Evolutionary conservation across 208 protist genomes (phyloP), one percentile per base, ranked within the genome.

Genomic region (Leishmania gerbilli): DNA sequence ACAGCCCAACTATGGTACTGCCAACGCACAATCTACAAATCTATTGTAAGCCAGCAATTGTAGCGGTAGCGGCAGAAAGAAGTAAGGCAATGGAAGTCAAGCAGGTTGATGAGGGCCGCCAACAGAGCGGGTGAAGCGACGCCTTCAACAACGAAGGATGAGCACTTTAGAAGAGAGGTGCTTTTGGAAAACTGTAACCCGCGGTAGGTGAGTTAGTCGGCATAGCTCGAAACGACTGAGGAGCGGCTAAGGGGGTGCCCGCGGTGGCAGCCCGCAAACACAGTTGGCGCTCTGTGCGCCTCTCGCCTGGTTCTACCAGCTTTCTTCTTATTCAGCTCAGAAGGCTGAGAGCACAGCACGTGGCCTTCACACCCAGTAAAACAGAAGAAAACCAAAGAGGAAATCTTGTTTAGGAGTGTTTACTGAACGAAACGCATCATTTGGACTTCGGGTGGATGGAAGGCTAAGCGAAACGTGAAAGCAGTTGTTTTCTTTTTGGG

Each of bases 251-350:
- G 40, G 5, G 24, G 47, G 51, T 3, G 2, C 13, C 27, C n/a
- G 11, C 17, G 0, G 42, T n/a, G 40, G 69, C 24, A 53, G 69
- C 21, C 27, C 4, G 5, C 1, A 71, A 71, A 17, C 8, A 68
- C 1, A 55, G 45, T 71, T 45, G 21, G 27, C 9, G 27, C 69
- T 31, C 40, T 34, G n/a, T 58, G 51, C n/a, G 24, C 6, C 31
- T 62, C n/a, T 68, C 5, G 21, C 19, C 37, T 68, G 40, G 5
- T 17, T 15, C 34, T 51, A 34, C 7, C 37, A 71, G 13, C 42
- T 58, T 82, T 51, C 75, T 51, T 65, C 77, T 67, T 67, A 55
- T 7, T 34, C 24, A 31, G 11, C 27, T 74, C 24, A 40, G 45
- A 56, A 71, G 21, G 42, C 42, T 31, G 1, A 56, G 21, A 69